Percentiles rank a stretch among this genome's conserved stretches.
Conservation (phyloP, 176 grass and related monocot species). For the Cenchrus purpureus region DNA sequence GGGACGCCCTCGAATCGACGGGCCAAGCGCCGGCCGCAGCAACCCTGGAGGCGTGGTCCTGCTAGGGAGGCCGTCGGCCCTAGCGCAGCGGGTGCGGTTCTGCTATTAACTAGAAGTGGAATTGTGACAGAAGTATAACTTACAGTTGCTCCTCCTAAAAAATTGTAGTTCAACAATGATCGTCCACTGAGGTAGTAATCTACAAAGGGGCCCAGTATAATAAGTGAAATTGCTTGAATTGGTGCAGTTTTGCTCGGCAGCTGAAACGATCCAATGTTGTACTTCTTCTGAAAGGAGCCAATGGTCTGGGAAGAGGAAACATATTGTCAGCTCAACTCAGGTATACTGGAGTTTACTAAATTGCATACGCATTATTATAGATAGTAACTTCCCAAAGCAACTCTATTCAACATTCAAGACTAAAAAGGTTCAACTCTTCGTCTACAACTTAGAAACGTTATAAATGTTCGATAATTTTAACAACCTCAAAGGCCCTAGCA, state of each 20-base stretch:
- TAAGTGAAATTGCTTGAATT: constrained; percentile 85
- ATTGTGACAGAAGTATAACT: constrained; percentile 40
- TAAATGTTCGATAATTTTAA: constrained; percentile 11
- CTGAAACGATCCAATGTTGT: constrained; percentile 98
- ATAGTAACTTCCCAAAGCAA: constrained; percentile 2
- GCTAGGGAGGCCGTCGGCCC: too few species aligned
- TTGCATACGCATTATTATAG: not conserved
- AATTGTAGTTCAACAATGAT: constrained; percentile 74
- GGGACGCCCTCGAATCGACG: too few species aligned
- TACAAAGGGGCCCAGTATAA: constrained; percentile 80
- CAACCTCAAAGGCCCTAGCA: not conserved
- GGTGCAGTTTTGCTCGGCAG: constrained; percentile 84
- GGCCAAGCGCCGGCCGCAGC: too few species aligned
- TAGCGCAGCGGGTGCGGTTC: too few species aligned
- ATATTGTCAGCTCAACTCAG: constrained; percentile 1
- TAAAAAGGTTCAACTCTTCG: not conserved
- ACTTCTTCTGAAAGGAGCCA: constrained; percentile 94
- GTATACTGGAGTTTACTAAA: constrained; percentile 13
- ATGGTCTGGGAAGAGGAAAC: constrained; percentile 66
- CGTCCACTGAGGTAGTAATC: constrained; percentile 84
- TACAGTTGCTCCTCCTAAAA: constrained; percentile 84
- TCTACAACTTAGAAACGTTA: constrained; percentile 20
- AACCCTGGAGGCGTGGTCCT: too few species aligned
- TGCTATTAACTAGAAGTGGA: too few species aligned
- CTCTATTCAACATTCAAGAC: not conserved